Evolutionary conservation across 2,329 filamentous ascomycete genomes (phyloP).

Genomic region (Apiospora aurea): DNA sequence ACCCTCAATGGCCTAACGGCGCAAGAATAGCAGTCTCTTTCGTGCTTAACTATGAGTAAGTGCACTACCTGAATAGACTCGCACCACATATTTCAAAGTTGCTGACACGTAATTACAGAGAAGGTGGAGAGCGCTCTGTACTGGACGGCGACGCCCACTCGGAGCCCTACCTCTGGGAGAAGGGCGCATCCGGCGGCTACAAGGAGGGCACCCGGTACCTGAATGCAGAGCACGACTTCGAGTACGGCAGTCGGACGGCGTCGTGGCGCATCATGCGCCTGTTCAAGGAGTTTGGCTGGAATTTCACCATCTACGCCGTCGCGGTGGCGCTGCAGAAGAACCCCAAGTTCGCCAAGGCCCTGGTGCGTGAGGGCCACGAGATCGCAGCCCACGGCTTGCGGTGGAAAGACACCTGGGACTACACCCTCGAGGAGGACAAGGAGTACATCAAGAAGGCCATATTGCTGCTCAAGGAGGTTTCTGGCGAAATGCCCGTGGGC

Average conservation of each 20-base stretch:
- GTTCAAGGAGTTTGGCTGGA: slow-evolving; percentile 50
- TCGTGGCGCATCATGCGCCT: slow-evolving; percentile 49
- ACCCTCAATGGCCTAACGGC: slow-evolving; percentile 36
- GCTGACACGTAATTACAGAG: slow-evolving; percentile 28
- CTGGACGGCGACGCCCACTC: slow-evolving; percentile 36
- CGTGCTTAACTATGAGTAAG: slow-evolving; percentile 36
- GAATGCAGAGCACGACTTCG: slow-evolving; percentile 37
- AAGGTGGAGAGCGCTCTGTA: slow-evolving; percentile 38
- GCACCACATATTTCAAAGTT: not conserved
- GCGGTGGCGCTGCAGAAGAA: slow-evolving; percentile 49
- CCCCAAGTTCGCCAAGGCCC: slow-evolving; percentile 47
- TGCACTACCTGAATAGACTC: not conserved
- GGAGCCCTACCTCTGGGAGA: slow-evolving; percentile 37
- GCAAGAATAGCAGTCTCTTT: slow-evolving; percentile 36
- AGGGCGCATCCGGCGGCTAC: slow-evolving; percentile 35
- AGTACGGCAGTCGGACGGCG: slow-evolving; percentile 35
- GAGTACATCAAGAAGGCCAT: slow-evolving; percentile 48
- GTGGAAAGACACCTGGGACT: slow-evolving; percentile 52
- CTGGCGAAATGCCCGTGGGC: slow-evolving; percentile 43
- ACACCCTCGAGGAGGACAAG: slow-evolving; percentile 45
- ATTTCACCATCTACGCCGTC: slow-evolving; percentile 51
- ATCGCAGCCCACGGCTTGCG: slow-evolving; percentile 49
- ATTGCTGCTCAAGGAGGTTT: slow-evolving; percentile 42
- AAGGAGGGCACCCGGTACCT: slow-evolving; percentile 33
- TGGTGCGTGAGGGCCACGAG: slow-evolving; percentile 49